These are phyloP conservation scores for Yamadazyma taylorii DNA, from an alignment of 1,139 yeast genomes.

Conservation along the genomic window DNA sequence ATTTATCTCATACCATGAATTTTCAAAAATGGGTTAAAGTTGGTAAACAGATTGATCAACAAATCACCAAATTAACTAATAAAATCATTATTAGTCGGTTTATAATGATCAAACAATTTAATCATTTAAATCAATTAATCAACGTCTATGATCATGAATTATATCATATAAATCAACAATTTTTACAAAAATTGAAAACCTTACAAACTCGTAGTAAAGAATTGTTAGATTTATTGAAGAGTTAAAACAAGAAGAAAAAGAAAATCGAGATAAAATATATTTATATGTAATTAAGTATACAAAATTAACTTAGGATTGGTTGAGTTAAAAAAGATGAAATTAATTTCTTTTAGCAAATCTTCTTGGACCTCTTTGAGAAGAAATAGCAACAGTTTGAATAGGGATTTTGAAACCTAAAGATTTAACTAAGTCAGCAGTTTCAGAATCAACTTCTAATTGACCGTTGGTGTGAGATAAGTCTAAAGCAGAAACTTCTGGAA, in stretches of 20 bases:
- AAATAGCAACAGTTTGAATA: constrained; percentile 84
- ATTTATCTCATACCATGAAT: not conserved
- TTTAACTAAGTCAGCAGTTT: constrained; percentile 96
- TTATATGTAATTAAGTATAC: constrained; percentile 11
- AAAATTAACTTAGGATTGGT: constrained; percentile 6
- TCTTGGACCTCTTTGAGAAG: constrained; percentile 91
- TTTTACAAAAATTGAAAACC: not conserved
- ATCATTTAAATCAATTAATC: not conserved
- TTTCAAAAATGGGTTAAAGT: not conserved
- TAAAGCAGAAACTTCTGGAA: constrained; percentile 99
- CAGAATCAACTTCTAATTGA: constrained; percentile 96
- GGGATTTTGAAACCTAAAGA: constrained; percentile 96
- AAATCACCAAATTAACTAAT: not conserved
- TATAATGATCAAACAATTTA: not conserved
- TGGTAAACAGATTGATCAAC: not conserved
- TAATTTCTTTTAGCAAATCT: constrained; percentile 95
- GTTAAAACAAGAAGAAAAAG: too few relatives aligned
- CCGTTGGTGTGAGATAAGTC: constrained; percentile 96
- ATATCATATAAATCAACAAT: not conserved
- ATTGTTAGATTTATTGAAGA: not conserved
- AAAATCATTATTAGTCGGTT: not conserved
- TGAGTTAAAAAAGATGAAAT: constrained; percentile 17
- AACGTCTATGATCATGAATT: not conserved
- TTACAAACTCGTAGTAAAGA: not conserved
- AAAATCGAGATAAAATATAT: constrained; percentile 1